Conservation (phyloP, 2,329 filamentous ascomycete genomes). For the Cordyceps militaris region DNA sequence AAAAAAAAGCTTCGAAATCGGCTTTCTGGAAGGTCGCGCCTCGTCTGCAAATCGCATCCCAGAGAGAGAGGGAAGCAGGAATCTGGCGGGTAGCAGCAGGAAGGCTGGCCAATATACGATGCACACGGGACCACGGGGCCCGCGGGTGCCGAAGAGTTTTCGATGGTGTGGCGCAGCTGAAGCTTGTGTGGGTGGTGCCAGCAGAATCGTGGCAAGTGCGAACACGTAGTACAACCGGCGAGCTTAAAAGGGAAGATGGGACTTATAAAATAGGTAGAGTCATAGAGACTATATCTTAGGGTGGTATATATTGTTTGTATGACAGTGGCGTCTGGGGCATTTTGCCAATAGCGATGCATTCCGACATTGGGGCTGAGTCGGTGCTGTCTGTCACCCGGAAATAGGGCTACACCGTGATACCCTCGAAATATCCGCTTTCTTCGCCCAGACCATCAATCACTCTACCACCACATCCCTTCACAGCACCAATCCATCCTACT, state of each 20-base stretch:
- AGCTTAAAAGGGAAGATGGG: background rate
- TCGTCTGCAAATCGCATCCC: background rate
- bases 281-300: background rate
- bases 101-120: slow-evolving; percentile 11
- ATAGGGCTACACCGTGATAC: background rate
- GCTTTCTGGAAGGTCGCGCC: too few species aligned
- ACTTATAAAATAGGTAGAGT: background rate
- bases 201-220: background rate
- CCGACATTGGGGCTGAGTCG: background rate
- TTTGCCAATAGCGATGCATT: background rate
- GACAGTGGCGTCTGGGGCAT: background rate
- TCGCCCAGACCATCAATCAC: too few species aligned
- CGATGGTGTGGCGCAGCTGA: background rate
- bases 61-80: background rate
- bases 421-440: too few species aligned
- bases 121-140: slow-evolving; percentile 4
- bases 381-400: background rate
- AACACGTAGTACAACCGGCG: background rate
- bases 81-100: background rate
- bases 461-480: too few species aligned
- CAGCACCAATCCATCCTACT: too few species aligned
- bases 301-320: background rate
- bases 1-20: background rate
- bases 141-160: slow-evolving; percentile 1
- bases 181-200: background rate